Evolutionary conservation across 2,329 filamentous ascomycete species (phyloP), one percentile per base, ranked within the genome.

Genomic region (Cladosporium sp.): DNA sequence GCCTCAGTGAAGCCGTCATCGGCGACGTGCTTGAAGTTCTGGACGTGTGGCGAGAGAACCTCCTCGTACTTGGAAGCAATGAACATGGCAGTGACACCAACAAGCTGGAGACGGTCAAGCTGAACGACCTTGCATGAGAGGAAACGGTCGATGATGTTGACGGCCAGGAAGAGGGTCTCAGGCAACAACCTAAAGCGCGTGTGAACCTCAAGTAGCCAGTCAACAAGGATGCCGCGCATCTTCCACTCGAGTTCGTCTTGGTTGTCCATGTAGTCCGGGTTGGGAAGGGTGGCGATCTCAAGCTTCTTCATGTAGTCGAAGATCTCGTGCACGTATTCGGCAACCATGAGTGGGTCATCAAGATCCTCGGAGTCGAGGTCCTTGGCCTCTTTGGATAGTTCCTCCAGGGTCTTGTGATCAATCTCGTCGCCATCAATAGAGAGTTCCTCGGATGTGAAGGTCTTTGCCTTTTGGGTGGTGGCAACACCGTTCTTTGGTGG

Each of bases 41-140:
- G 90, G 47, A 99, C 93, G 73, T 98, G 94, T 55, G 95, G 95
- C 12, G 95, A 98, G 60, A 99, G 87, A 59, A 99, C 93, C 78
- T 99, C 95, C 80, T 99, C 94, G 78, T 98, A 99, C 83, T 99
- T 99, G 76, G 94, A 96, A 14, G 95, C 95, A 76, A 98, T 97
- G 83, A 98, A 98, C 95, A 99, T 98, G 79, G 94, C 95, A 28
- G 95, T 97, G 75, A 98, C 93, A 75, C 95, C 95, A 66, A 99
- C 95, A 10, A 99, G 87, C 81, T 99, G 95, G 6, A 99, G 89
- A 68, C 93, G 93, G 78, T 98, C 94, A 57, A 99, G 88, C 81
- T 96, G 92, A 55, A 99, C 95, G 36, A 97, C 90, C 84, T 98
- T 97, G 75, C 89, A 88, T 0, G 94, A 97, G 57, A 99, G 87